Base-by-base conservation (phyloP, 164 flowering plant species). In the Magnolia changhungtana region DNA sequence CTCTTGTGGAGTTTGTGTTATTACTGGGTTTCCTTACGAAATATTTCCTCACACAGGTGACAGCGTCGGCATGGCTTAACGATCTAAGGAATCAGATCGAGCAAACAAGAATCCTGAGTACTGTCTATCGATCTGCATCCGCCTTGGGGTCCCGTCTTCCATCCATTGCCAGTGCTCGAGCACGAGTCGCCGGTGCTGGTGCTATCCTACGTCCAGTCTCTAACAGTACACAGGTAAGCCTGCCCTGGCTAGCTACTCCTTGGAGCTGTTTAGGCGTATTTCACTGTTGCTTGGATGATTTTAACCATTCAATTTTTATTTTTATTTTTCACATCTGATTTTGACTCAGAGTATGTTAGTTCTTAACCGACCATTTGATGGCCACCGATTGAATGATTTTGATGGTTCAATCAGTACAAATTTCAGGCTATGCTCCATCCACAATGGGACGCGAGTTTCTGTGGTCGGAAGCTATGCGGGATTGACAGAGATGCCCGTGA, bases 121-220 rank as follows among this genome's bases (percentile, higher is more conserved):
- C 99, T 24, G 98, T 96, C 3, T 96, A 94, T 81, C 97, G 98
- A 37, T 96, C 99, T 81, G 98, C 99, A 70, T 87, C 98, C 14
- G 98, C 99, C 13, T 82, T 96, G 87, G 95, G 99, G 70, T 93
- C 99, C 73, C 94, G 88, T 49, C 96, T 95, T 75, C 99, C 99
- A 66, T 90, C 99, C 50, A 94, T 93, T 18, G 97, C 98, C 66
- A 91, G 87, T 86, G 98, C 99, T 64, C 90, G 75, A 83, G 97
- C 96, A 55, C 92, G 89, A 83, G 99, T 96, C 79, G 95, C 94
- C 78, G 98, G 99, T n/a, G 99, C 99, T 59, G 97, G 95, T 63
- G 97, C 97, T 77, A 89, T 93, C 29, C 80, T 96, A 49, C 92
- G 97, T 49, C 99, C 99, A 0, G 99, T 96, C 74, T 93, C 99